Evolutionary conservation across 2,329 filamentous ascomycete genomes (phyloP).

Genomic region (Colletotrichum chlorophyti): DNA sequence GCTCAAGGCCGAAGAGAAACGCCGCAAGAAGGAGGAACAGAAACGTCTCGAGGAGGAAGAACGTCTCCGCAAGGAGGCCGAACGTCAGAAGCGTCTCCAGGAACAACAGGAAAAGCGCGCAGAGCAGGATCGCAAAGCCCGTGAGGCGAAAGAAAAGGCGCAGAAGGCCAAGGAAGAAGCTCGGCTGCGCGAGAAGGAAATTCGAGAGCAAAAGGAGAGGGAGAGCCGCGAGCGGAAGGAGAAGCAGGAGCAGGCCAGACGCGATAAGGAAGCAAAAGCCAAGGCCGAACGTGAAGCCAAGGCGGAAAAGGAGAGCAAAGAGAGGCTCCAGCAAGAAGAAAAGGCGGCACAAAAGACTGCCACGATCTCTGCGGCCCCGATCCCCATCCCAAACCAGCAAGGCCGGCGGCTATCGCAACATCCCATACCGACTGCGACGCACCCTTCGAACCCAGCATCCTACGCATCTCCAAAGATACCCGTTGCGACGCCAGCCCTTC

Average conservation of each 20-base stretch:
- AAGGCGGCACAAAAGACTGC: conserved; percentile 47
- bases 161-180: conserved; percentile 87
- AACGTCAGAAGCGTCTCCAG: conserved; percentile 78
- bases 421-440: conserved; percentile 53
- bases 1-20: conserved; percentile 85
- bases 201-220: conserved; percentile 70
- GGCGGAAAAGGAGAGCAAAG: conserved; percentile 44
- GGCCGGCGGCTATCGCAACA: conserved; percentile 46
- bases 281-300: conserved; percentile 39
- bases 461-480: conserved; percentile 81
- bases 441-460: conserved; percentile 61
- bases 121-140: conserved; percentile 83
- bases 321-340: conserved; percentile 51
- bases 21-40: conserved; percentile 89
- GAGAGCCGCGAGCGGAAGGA: conserved; percentile 65
- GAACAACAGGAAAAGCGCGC: conserved; percentile 88
- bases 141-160: conserved; percentile 66
- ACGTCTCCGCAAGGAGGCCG: conserved; percentile 81
- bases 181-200: conserved; percentile 79
- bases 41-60: conserved; percentile 92
- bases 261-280: conserved; percentile 56
- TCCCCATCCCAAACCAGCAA: conserved; percentile 49
- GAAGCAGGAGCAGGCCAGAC: conserved; percentile 64
- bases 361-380: conserved; percentile 43
- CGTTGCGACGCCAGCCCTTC: conserved; percentile 79